Base-by-base conservation (phyloP, 1,139 yeast species). In the Diutina catenulata region DNA sequence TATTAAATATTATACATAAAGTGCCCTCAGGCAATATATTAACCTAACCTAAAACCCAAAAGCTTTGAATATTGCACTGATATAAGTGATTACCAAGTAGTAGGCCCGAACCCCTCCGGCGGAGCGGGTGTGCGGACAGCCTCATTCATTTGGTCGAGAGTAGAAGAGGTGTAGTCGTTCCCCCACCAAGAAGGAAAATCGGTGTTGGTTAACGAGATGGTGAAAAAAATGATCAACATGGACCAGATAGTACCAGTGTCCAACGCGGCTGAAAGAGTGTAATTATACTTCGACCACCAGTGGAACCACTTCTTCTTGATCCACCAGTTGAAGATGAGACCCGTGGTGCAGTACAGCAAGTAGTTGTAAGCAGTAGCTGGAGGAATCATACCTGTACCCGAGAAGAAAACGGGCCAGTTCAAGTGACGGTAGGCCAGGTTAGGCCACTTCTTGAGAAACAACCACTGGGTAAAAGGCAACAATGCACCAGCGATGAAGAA, bases 351-450 rank as follows among this genome's bases (percentile, higher is more conserved):
- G 25, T 61, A 64, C 6, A 73, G 56, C 21, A 64, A 55, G 44
- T 62, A 64, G 48, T 60, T 64, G 53, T 60, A 64, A 36, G 68
- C 60, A 35, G 70, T 66, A 27, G 70, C 70, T 41, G 71, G 70
- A 26, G 72, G 72, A 54, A 66, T 65, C 46, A 55, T 54, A 39
- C 67, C 70, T 26, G 70, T 63, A 46, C 70, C 71, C 14, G 67
- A 59, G 54, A 64, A 65, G 59, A 65, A 65, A 26, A 65, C 69
- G 5, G 70, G 69, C 65, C 69, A 64, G 53, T 64, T 60, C 47
- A 65, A 48, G 60, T 65, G 60, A 43, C 65, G 63, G 41, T 72
- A 51, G 25, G 61, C 57, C 5, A 70, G 62, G 43, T 59, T 57
- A 41, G 76, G 77, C 61, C 68, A 64, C 46, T 62, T 65, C 51